Evolutionary conservation across 1,284 basidiomycete species (phyloP).

Genomic region (Fomitopsis pinicola): DNA sequence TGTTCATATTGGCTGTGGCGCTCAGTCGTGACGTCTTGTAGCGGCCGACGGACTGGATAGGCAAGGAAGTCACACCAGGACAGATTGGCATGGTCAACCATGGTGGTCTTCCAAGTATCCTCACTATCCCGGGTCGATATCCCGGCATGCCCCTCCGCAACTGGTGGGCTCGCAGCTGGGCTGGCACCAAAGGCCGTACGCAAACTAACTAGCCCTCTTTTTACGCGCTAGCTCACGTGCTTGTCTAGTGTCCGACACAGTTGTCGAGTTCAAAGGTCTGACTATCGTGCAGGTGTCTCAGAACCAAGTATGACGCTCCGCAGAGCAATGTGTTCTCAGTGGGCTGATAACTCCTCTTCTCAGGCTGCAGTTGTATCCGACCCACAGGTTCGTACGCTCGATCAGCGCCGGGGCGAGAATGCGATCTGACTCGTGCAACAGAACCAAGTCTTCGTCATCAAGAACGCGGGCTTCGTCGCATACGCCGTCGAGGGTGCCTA

Average conservation of each 20-base stretch:
- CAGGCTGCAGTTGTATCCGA: slow-evolving; percentile 74
- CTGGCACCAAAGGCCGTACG: slow-evolving; percentile 63
- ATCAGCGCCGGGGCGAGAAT: not conserved
- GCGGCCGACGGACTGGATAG: slow-evolving; percentile 63
- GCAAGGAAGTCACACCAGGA: slow-evolving; percentile 63
- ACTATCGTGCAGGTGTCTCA: slow-evolving; percentile 79
- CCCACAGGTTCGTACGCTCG: slow-evolving; percentile 42
- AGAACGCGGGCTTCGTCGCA: slow-evolving; percentile 73
- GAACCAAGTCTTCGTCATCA: slow-evolving; percentile 78
- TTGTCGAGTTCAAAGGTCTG: slow-evolving; percentile 71
- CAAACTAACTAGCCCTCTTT: not conserved
- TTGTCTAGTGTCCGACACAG: slow-evolving; percentile 65
- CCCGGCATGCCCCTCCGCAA: slow-evolving; percentile 71
- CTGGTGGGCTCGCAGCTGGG: slow-evolving; percentile 75
- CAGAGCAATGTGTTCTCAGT: not conserved
- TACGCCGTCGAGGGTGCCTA: slow-evolving; percentile 72
- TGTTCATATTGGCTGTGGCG: not conserved
- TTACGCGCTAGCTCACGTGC: not conserved
- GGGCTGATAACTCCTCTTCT: not conserved
- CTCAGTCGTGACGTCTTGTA: slow-evolving; percentile 17
- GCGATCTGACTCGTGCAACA: slow-evolving; percentile 9
- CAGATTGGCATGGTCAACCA: slow-evolving; percentile 69
- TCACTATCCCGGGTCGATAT: slow-evolving; percentile 70
- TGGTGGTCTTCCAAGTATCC: slow-evolving; percentile 70
- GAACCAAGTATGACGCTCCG: slow-evolving; percentile 43